These are phyloP conservation scores for Lentinula sp. DNA, from an alignment of 768 basidiomycete genomes.

Conservation along the genomic window DNA sequence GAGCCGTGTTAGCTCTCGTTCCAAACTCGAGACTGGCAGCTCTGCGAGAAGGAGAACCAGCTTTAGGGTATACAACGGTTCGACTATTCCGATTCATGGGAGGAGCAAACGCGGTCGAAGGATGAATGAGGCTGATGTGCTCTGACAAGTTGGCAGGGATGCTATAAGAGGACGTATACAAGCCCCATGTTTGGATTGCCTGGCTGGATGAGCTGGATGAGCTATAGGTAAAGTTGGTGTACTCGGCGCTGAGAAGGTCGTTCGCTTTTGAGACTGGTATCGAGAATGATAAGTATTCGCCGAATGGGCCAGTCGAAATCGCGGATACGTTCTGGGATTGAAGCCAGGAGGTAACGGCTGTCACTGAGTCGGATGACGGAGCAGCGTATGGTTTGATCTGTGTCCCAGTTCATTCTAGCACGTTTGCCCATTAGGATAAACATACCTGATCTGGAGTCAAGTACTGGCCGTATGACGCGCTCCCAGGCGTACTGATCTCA, in stretches of 20 bases:
- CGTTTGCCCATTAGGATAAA: too few species aligned
- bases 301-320: conserved; percentile 26
- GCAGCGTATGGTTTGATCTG: conserved; percentile 14
- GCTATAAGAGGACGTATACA: conserved; percentile 12
- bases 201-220: conserved; percentile 16
- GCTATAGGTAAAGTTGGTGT: conserved; percentile 26
- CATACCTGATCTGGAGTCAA: conserved; percentile 22
- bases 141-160: conserved; percentile 15
- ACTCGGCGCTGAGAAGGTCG: conserved; percentile 25
- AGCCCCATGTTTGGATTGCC: conserved; percentile 11
- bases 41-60: not conserved
- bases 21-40: not conserved
- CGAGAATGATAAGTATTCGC: conserved; percentile 27
- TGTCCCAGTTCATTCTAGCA: not conserved
- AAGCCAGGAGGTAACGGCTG: conserved; percentile 38
- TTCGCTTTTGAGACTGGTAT: conserved; percentile 27
- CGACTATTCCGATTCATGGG: not conserved
- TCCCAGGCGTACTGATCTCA: conserved; percentile 23
- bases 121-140: conserved; percentile 20
- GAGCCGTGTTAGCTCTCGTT: conserved; percentile 13
- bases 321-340: conserved; percentile 30
- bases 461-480: conserved; percentile 19
- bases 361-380: conserved; percentile 12
- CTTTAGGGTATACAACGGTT: not conserved
- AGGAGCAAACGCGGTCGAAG: conserved; percentile 15